Conservation (phyloP, 169 alveolate genomes). For the Perkinsus chesapeaki region DNA sequence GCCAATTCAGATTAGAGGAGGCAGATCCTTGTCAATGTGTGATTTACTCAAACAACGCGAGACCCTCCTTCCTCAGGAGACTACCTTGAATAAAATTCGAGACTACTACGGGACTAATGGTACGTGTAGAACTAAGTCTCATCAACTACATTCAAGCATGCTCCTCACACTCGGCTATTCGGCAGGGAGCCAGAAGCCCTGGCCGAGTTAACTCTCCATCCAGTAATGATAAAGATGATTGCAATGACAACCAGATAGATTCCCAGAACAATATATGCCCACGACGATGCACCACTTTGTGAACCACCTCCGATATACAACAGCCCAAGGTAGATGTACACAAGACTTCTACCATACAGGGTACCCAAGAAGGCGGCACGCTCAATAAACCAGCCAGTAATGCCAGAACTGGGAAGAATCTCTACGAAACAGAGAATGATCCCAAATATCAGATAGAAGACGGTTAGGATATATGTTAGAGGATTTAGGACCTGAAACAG, state of each 20-base stretch:
- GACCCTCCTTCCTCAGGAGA: no score
- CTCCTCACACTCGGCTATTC: neutral
- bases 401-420: neutral
- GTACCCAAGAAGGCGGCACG: neutral
- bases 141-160: no score
- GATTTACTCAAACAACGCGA: no score
- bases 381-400: neutral
- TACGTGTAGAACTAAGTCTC: no score
- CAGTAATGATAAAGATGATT: neutral
- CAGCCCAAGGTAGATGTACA: neutral
- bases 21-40: no score
- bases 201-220: neutral
- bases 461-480: neutral
- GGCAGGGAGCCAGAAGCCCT: neutral
- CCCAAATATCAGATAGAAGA: neutral
- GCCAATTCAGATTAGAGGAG: no score
- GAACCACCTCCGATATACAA: neutral
- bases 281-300: neutral
- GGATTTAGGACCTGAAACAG: neutral
- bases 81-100: no score
- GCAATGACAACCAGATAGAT: neutral
- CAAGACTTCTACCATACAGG: neutral
- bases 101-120: no score
- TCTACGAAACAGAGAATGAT: neutral
- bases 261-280: neutral